A percentile compares a stretch with the other conserved stretches of the same genome.
Evolutionary conservation across 768 basidiomycete genomes (phyloP).

Genomic region (Phaeotremella skinneri): DNA sequence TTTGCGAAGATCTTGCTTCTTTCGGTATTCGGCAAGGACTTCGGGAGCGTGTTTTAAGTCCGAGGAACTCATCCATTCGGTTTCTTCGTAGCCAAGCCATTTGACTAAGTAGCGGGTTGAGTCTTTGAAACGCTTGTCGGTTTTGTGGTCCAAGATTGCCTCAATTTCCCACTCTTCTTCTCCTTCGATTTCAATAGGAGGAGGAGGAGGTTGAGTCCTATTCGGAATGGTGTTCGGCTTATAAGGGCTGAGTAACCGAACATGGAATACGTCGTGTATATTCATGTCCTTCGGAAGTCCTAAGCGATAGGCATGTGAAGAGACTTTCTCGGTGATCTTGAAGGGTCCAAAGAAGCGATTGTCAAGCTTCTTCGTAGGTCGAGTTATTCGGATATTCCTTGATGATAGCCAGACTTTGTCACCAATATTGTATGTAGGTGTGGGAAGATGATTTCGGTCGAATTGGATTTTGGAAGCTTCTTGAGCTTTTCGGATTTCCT

Average conservation of each 20-base stretch:
- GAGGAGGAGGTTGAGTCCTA: neutral
- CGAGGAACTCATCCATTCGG: constrained; percentile 1
- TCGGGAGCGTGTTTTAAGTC: neutral
- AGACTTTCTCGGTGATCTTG: constrained; percentile 20
- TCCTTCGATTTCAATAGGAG: constrained; percentile 13
- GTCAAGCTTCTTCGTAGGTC: constrained; percentile 37
- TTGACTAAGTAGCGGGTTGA: constrained; percentile 13
- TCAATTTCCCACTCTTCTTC: constrained; percentile 1
- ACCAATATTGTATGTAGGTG: constrained; percentile 26
- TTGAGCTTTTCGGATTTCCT: constrained; percentile 20
- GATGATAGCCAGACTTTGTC: constrained; percentile 26
- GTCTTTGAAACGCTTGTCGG: constrained; percentile 3
- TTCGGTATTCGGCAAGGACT: neutral
- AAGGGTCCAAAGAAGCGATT: constrained; percentile 28
- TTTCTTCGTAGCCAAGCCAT: constrained; percentile 15
- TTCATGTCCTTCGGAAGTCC: constrained; percentile 17
- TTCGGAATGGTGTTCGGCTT: neutral
- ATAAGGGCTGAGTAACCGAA: constrained; percentile 20
- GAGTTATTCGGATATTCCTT: constrained; percentile 21
- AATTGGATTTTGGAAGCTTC: constrained; percentile 43
- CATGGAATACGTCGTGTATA: constrained; percentile 33
- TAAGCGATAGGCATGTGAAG: constrained; percentile 17
- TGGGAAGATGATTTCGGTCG: constrained; percentile 20
- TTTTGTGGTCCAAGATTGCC: constrained; percentile 4
- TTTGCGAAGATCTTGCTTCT: neutral